A percentile compares a stretch with the other conserved stretches of the same genome.
Conservation (phyloP, 2,329 filamentous ascomycete species). For the Fusarium verrucosum region DNA sequence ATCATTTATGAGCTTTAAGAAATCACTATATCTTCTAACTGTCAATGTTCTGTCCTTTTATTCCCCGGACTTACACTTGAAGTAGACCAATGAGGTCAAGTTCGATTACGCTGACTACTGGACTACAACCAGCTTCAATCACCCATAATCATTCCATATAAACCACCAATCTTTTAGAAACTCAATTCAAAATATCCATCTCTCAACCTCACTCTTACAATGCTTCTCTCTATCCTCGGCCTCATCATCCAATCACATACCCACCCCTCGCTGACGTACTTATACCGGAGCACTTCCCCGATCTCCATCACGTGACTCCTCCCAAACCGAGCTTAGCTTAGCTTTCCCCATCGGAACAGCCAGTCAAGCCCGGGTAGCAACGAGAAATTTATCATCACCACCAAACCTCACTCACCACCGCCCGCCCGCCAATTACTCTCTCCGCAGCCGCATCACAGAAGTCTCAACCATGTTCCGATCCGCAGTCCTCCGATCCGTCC, state of each 20-base stretch:
- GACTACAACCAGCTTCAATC: not conserved
- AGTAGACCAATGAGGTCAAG: constrained; percentile 33
- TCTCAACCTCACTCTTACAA: not conserved
- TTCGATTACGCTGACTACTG: constrained; percentile 42
- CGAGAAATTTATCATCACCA: constrained; percentile 60
- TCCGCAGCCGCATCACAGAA: not conserved
- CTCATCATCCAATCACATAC: constrained; percentile 17
- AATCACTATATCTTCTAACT: no score
- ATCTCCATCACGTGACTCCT: constrained; percentile 38
- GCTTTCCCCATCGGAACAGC: constrained; percentile 30
- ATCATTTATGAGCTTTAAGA: no score
- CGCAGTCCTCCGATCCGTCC: constrained; percentile 78
- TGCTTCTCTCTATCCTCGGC: constrained; percentile 20
- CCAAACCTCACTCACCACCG: constrained; percentile 25
- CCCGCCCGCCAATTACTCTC: constrained; percentile 31
- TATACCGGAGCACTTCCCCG: constrained; percentile 10
- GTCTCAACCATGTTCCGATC: constrained; percentile 83
- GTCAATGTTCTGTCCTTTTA: no score
- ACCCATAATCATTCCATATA: not conserved
- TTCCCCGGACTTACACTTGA: not conserved
- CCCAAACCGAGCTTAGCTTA: constrained; percentile 42
- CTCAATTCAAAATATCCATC: not conserved
- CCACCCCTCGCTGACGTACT: constrained; percentile 36
- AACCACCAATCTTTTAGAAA: not conserved
- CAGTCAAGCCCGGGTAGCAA: constrained; percentile 46